phyloP scores from a whole-genome alignment of 108 stramenopile species.

The Skeletonema tropicum region DNA sequence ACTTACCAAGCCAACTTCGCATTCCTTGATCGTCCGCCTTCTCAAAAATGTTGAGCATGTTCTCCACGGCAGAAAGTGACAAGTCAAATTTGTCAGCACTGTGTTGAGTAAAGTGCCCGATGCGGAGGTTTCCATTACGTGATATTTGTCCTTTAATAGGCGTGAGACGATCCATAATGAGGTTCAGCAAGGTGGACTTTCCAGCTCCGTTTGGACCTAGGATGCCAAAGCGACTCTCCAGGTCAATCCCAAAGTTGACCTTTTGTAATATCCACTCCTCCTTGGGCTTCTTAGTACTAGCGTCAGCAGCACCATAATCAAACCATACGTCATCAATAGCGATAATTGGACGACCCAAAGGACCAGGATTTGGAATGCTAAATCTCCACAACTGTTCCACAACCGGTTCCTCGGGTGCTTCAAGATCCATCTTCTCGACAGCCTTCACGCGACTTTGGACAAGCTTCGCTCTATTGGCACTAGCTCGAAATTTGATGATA shows the following conservation, averaged over 20 bases:
- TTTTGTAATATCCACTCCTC: constrained; percentile 85
- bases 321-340: constrained; percentile 96
- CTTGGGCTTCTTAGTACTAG: constrained; percentile 51
- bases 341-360: constrained; percentile 92
- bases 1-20: constrained; percentile 89
- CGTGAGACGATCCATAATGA: constrained; percentile 88
- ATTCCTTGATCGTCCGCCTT: constrained; percentile 90
- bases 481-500: constrained; percentile 95
- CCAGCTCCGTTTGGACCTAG: constrained; percentile 88
- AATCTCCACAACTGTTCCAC: constrained; percentile 86
- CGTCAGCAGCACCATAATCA: constrained; percentile 81
- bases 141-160: constrained; percentile 82
- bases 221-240: constrained; percentile 86
- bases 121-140: constrained; percentile 85
- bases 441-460: constrained; percentile 98
- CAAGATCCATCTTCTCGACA: constrained; percentile 95
- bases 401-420: constrained; percentile 83
- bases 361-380: constrained; percentile 89
- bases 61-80: constrained; percentile 84
- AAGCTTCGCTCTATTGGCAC: constrained; percentile 94
- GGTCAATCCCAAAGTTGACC: constrained; percentile 95
- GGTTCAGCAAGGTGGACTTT: constrained; percentile 86
- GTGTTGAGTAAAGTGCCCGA: constrained; percentile 98
- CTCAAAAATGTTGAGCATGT: constrained; percentile 85
- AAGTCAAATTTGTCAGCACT: constrained; percentile 93